Evolutionary conservation across 2,329 filamentous ascomycete genomes (phyloP), one percentile per base, ranked within the genome.

Genomic region (Trematosphaeria pertusa): DNA sequence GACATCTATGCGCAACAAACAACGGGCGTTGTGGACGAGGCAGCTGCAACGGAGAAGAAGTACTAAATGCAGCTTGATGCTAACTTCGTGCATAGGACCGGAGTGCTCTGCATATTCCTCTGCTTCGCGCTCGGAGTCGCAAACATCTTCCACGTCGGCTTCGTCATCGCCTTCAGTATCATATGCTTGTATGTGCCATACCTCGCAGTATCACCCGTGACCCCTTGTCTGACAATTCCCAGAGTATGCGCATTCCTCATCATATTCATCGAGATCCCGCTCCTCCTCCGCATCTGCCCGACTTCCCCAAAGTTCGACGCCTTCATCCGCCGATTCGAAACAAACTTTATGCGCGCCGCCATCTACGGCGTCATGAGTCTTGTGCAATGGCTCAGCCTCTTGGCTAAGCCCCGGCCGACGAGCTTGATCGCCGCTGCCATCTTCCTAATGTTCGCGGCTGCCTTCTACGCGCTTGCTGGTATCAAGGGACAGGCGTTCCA

Each of bases 251-350:
- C 75, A 46, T 78, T 79, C 69, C 64, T 79, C 59, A 75, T 79
- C 61, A 70, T 79, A 62, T 79, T 80, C 65, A 75, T 79, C 58
- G 77, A 99, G 74, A 87, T 99, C 14, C 94, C 94, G 20, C 87
- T 97, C 49, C 88, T 99, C 47, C 87, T 99, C 52, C 89, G 94
- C 75, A 97, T 99, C 78, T 99, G 94, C 79, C 94, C 94, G 48
- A 99, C 94, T 5, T 97, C 93, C 11, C 75, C 87, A 56, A 86
- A 83, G 57, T 99, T 99, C 77, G 94, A 99, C 73, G 79, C 77
- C 58, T 87, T 91, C 71, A 93, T 99, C 73, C 91, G 93, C 74
- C 87, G 84, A 67, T 89, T 99, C 79, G 91, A 91, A 55, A 96
- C 92, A 49, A 97, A 97, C 80, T 97, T 92, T 79, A 95, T 94